Percentiles rank a stretch among this genome's conserved stretches.
Conservation (phyloP, 208 protist genomes). For the Trypanosoma boissoni region DNA sequence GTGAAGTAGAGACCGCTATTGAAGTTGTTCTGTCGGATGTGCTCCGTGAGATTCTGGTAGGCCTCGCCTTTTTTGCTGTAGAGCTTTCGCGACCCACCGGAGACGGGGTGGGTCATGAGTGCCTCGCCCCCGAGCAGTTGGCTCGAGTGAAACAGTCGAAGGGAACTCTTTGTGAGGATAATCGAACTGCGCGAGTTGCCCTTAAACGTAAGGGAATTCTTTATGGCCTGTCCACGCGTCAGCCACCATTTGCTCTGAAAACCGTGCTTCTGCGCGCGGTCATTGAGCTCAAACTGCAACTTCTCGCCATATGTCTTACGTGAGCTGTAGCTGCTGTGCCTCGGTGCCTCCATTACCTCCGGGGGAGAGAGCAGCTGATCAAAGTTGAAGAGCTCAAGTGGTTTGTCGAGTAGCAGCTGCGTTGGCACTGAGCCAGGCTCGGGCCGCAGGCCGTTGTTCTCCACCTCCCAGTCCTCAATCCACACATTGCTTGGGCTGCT, state of each 20-base stretch:
- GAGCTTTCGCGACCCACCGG: constrained; percentile 68
- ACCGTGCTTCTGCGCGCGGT: constrained; percentile 80
- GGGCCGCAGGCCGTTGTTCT: constrained; percentile 57
- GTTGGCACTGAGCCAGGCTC: constrained; percentile 69
- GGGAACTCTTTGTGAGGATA: constrained; percentile 58
- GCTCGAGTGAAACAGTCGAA: constrained; percentile 79
- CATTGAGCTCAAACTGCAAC: constrained; percentile 87
- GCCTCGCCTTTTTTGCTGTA: constrained; percentile 68
- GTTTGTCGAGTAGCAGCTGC: constrained; percentile 72
- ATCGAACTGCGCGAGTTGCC: constrained; percentile 61
- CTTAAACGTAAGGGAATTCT: constrained; percentile 83
- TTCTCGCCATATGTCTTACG: constrained; percentile 78
- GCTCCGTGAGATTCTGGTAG: constrained; percentile 51
- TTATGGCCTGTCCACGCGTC: constrained; percentile 60
- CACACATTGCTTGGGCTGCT: constrained; percentile 86
- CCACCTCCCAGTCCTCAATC: constrained; percentile 87
- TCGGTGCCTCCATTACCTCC: constrained; percentile 83
- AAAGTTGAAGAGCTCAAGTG: constrained; percentile 87
- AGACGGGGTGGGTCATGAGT: constrained; percentile 71
- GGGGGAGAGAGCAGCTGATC: constrained; percentile 77
- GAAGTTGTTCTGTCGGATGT: constrained; percentile 82
- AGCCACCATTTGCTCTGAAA: constrained; percentile 88
- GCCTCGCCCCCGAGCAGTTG: constrained; percentile 72
- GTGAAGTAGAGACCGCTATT: constrained; percentile 90
- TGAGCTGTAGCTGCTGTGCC: constrained; percentile 87